Evolutionary conservation across 306 rosid genomes (phyloP).

Genomic region (Trifolium dubium): DNA sequence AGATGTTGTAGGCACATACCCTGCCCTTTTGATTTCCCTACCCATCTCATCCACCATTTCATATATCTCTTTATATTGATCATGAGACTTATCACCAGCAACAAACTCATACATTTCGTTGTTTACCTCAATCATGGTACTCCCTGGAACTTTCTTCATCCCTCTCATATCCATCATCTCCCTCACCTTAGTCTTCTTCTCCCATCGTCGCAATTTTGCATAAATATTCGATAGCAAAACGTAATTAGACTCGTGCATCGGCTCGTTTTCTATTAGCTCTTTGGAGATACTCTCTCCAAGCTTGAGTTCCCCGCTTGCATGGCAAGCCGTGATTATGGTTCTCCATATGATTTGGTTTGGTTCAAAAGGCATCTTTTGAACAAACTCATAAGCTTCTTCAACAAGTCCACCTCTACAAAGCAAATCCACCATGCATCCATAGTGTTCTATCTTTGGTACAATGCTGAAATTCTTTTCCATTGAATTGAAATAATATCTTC

Average conservation of each 20-base stretch:
- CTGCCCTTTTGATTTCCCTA: conserved; percentile 78
- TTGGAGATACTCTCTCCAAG: conserved; percentile 76
- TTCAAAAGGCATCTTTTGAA: conserved; percentile 66
- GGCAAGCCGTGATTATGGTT: conserved; percentile 72
- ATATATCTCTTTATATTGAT: conserved; percentile 65
- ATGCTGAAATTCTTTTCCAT: conserved; percentile 59
- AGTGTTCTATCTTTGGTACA: conserved; percentile 86
- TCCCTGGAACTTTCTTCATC: conserved; percentile 81
- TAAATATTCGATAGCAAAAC: conserved; percentile 86
- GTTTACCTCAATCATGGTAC: conserved; percentile 90
- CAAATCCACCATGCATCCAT: conserved; percentile 91
- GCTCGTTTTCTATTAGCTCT: conserved; percentile 63
- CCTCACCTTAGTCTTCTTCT: conserved; percentile 81
- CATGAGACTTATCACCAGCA: conserved; percentile 85
- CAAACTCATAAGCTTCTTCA: conserved; percentile 73
- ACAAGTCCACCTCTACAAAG: conserved; percentile 84
- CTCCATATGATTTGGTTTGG: conserved; percentile 81
- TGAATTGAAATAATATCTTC: conserved; percentile 59
- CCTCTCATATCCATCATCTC: conserved; percentile 81
- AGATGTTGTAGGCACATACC: conserved; percentile 77
- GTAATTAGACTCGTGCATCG: conserved; percentile 75
- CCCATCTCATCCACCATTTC: conserved; percentile 91
- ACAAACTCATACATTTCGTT: conserved; percentile 73
- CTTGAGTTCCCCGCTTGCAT: conserved; percentile 70
- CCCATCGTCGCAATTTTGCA: conserved; percentile 79